These are phyloP conservation scores for Musa troglodytarum DNA, from an alignment of 176 grass and related monocot species.

Conservation along the genomic window DNA sequence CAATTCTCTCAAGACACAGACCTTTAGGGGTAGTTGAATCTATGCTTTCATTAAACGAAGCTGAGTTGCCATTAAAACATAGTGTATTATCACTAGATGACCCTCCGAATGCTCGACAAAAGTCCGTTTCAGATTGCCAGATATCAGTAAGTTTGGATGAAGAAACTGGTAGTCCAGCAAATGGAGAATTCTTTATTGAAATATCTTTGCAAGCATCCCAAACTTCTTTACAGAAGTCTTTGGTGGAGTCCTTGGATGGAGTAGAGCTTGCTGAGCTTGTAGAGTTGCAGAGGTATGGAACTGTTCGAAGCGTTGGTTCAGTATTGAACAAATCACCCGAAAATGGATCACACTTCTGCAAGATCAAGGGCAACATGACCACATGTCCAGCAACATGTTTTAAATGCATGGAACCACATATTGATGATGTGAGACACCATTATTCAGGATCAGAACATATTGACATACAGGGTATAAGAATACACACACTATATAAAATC, in stretches of 20 bases:
- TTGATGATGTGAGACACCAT: no score
- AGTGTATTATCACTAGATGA: slow-evolving; percentile 11
- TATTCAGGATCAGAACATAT: no score
- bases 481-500: no score
- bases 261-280: not conserved
- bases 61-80: slow-evolving; percentile 47
- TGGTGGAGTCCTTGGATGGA: slow-evolving; percentile 4
- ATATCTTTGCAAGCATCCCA: slow-evolving; percentile 72
- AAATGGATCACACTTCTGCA: slow-evolving; percentile 74
- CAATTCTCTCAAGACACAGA: slow-evolving; percentile 74
- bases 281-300: slow-evolving; percentile 54
- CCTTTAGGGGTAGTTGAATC: slow-evolving; percentile 35
- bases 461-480: no score
- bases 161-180: slow-evolving; percentile 28
- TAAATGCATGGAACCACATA: not conserved
- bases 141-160: slow-evolving; percentile 47
- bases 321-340: slow-evolving; percentile 61
- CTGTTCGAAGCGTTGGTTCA: slow-evolving; percentile 25
- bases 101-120: slow-evolving; percentile 47
- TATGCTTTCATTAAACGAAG: slow-evolving; percentile 36
- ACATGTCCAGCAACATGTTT: not conserved
- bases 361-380: not conserved
- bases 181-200: slow-evolving; percentile 38
- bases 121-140: slow-evolving; percentile 47
- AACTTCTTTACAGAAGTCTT: slow-evolving; percentile 43